Evolutionary conservation across 2,329 filamentous ascomycete genomes (phyloP).

Genomic region (Periconia macrospinosa): DNA sequence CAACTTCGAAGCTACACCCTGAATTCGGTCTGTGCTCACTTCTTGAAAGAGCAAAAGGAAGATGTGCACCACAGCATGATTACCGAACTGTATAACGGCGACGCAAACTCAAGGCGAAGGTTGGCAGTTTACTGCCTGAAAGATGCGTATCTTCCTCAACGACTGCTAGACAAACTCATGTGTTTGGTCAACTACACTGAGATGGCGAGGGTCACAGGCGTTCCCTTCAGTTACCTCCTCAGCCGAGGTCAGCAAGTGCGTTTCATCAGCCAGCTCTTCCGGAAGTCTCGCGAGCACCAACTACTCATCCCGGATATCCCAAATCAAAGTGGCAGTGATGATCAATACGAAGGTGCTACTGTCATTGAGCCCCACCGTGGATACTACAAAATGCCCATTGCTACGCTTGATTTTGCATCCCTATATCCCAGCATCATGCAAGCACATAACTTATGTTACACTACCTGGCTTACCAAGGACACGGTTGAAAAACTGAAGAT

Average conservation of each 20-base stretch:
- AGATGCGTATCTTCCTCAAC: slow-evolving; percentile 91
- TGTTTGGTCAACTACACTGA: slow-evolving; percentile 99
- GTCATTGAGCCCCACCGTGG: slow-evolving; percentile 94
- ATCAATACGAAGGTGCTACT: slow-evolving; percentile 96
- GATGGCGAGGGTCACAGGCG: slow-evolving; percentile 98
- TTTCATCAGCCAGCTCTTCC: slow-evolving; percentile 95
- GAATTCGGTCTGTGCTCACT: slow-evolving; percentile 94
- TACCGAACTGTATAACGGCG: slow-evolving; percentile 95
- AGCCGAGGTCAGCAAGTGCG: slow-evolving; percentile 95
- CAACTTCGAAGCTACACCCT: slow-evolving; percentile 95
- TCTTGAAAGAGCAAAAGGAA: slow-evolving; percentile 95
- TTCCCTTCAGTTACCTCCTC: slow-evolving; percentile 93
- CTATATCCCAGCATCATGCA: slow-evolving; percentile 99
- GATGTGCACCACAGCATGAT: slow-evolving; percentile 99
- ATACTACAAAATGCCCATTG: slow-evolving; percentile 93
- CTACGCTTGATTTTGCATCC: slow-evolving; percentile 97
- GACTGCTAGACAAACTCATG: slow-evolving; percentile 95
- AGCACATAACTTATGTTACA: slow-evolving; percentile 98
- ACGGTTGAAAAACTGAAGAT: slow-evolving; percentile 75
- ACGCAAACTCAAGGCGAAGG: slow-evolving; percentile 85
- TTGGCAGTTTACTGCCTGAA: slow-evolving; percentile 96
- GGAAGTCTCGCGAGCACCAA: slow-evolving; percentile 90
- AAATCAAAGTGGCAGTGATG: slow-evolving; percentile 66
- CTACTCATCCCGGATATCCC: slow-evolving; percentile 89
- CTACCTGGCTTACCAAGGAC: slow-evolving; percentile 80